phyloP scores from a whole-genome alignment of 768 basidiomycete species.

The Crassisporium funariophilum region DNA sequence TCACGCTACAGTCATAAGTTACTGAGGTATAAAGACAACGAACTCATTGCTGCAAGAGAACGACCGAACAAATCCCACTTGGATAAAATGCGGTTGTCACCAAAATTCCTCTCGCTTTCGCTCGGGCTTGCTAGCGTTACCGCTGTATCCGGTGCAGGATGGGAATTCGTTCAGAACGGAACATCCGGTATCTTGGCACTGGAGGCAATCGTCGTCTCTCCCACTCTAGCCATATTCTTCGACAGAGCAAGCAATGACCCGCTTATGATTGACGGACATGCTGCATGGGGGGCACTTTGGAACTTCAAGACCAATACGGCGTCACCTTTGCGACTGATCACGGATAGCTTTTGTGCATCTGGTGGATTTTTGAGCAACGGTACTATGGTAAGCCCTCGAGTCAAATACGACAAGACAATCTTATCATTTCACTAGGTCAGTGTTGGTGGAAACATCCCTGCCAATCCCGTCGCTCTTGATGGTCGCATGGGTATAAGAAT shows the following conservation, averaged over 20 bases:
- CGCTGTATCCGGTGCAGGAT: constrained; percentile 15
- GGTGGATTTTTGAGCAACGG: constrained; percentile 45
- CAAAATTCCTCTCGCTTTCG: background rate
- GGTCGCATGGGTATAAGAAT: constrained; percentile 40
- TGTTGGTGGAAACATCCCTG: constrained; percentile 32
- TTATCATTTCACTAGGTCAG: constrained; percentile 22
- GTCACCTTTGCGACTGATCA: constrained; percentile 34
- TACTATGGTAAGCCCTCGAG: constrained; percentile 32
- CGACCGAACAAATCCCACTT: too few species aligned
- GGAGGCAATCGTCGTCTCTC: constrained; percentile 32
- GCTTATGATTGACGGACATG: constrained; percentile 40
- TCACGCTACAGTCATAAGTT: too few species aligned
- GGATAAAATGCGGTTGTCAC: background rate
- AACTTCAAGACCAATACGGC: constrained; percentile 41
- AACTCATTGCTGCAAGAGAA: too few species aligned
- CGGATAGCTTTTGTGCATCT: constrained; percentile 47
- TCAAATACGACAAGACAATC: constrained; percentile 11
- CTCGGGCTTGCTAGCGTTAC: background rate
- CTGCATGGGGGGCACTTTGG: constrained; percentile 49
- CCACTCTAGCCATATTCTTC: constrained; percentile 30
- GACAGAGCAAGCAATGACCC: constrained; percentile 39
- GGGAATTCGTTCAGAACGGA: constrained; percentile 32
- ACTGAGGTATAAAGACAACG: too few species aligned
- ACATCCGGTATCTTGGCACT: constrained; percentile 30
- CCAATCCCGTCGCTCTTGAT: constrained; percentile 28